phyloP scores from a whole-genome alignment of 495 filamentous ascomycete genomes.

The Podospora sp. region DNA sequence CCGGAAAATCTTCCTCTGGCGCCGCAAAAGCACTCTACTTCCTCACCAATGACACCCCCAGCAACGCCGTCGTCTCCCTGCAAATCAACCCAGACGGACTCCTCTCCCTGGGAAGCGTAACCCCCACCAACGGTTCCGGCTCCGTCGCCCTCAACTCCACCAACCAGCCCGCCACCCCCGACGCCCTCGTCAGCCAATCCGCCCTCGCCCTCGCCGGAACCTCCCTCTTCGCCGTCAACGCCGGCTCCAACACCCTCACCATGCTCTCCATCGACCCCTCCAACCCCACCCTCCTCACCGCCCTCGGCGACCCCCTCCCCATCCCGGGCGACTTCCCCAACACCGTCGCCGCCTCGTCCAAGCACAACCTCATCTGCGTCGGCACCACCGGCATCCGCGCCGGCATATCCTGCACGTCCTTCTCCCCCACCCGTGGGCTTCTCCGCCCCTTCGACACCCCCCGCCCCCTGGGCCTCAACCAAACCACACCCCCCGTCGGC shows the following conservation, averaged over 20 bases:
- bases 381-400: conserved; percentile 52
- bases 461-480: conserved; percentile 47
- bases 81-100: conserved; percentile 46
- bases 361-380: conserved; percentile 54
- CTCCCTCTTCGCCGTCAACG: conserved; percentile 19
- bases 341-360: conserved; percentile 53
- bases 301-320: conserved; percentile 28
- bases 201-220: conserved; percentile 48
- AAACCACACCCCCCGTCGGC: conserved; percentile 56
- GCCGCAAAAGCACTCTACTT: conserved; percentile 45
- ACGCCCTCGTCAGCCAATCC: conserved; percentile 56
- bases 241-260: conserved; percentile 57
- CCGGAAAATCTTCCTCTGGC: not conserved
- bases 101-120: conserved; percentile 41
- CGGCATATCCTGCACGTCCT: conserved; percentile 54
- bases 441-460: conserved; percentile 47
- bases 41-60: conserved; percentile 47
- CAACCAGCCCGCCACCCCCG: conserved; percentile 47
- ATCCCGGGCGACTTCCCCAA: conserved; percentile 58
- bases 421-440: conserved; percentile 40
- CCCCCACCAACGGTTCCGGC: conserved; percentile 42
- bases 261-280: conserved; percentile 51
- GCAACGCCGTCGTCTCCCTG: conserved; percentile 53
- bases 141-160: conserved; percentile 23
- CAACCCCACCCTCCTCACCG: conserved; percentile 43